These are phyloP conservation scores for Dioscorea alata DNA, from an alignment of 106 monocot genomes.

Conservation along the genomic window DNA sequence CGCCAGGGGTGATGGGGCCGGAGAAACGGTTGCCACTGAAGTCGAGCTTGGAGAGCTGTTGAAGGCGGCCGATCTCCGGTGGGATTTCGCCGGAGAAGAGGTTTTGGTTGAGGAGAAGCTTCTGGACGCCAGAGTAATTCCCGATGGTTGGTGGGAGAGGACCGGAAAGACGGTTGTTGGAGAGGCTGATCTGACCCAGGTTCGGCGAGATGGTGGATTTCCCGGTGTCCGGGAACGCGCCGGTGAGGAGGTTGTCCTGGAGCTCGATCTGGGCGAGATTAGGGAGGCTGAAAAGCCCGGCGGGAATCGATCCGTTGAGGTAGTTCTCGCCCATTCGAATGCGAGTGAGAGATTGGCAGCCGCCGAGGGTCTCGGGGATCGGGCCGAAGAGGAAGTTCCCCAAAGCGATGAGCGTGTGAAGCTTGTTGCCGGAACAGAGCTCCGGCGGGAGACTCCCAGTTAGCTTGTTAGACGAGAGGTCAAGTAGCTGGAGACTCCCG, in stretches of 20 bases:
- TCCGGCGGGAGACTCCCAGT: constrained; percentile 45
- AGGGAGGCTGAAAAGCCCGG: constrained; percentile 40
- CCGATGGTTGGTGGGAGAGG: constrained; percentile 57
- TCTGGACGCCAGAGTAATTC: constrained; percentile 54
- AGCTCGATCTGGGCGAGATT: constrained; percentile 70
- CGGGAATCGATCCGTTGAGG: constrained; percentile 68
- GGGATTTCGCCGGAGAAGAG: constrained; percentile 55
- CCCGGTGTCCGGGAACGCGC: constrained; percentile 46
- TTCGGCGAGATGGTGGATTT: constrained; percentile 14
- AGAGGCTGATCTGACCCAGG: constrained; percentile 73
- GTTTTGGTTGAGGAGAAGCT: constrained; percentile 65
- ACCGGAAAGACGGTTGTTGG: constrained; percentile 67
- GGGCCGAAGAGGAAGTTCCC: constrained; percentile 71
- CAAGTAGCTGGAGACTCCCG: constrained; percentile 43
- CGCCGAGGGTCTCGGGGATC: constrained; percentile 57
- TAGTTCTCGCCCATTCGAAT: constrained; percentile 81
- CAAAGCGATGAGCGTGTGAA: constrained; percentile 60
- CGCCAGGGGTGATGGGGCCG: constrained; percentile 36
- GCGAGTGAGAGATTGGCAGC: constrained; percentile 49
- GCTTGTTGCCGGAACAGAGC: constrained; percentile 44
- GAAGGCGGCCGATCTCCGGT: constrained; percentile 49
- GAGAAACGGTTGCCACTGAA: constrained; percentile 52
- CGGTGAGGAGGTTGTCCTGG: constrained; percentile 70
- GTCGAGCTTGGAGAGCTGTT: constrained; percentile 71
- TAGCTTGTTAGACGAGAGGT: constrained; percentile 52